Evolutionary conservation across 805 yeast genomes (phyloP), one percentile per base, ranked within the genome.

Genomic region (Yueomyces sp.): DNA sequence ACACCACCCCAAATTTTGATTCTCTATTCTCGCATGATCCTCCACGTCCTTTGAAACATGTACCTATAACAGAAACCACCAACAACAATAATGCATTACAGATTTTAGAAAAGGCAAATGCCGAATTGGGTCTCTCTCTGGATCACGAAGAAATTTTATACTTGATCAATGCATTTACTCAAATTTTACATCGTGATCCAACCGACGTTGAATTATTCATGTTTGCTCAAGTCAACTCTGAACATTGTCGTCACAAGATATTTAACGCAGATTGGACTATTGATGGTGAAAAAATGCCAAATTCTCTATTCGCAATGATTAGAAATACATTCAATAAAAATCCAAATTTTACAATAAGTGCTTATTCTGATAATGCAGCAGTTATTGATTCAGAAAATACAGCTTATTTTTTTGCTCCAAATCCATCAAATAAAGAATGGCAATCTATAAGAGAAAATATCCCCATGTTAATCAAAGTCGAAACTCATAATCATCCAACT

Each of bases 181-280:
- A 80, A 42, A 73, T 73, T 33, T 68, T 81, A 51, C 78, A 81
- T 40, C 78, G 97, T 64, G 85, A 88, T 60, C 97, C 98, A 43
- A 90, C 97, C 32, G 98, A 92, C 64, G 97, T 87, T 28, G 99
- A 92, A 66, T 72, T 92, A 49, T 92, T 92, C 66, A 92, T 92
- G 96, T 92, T 92, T 70, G 99, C 98, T 38, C 99, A 92, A 68
- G 98, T 92, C 52, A 92, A 92, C 70, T 87, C 96, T 28, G 99
- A 92, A 67, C 99, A 92, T 69, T 92, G 99, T 71, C 85, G 99
- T 64, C 99, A 92, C 69, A 92, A 92, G 69, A 92, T 92, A 53
- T 92, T 92, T 74, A 92, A 92, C 59, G 98, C 99, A 38, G 94
- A 85, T 55, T 92, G 99, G 99, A 84, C 84, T 50, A 85, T 92